Evolutionary conservation across 2,329 filamentous ascomycete species (phyloP).

Genomic region (Ophiostoma sp.): DNA sequence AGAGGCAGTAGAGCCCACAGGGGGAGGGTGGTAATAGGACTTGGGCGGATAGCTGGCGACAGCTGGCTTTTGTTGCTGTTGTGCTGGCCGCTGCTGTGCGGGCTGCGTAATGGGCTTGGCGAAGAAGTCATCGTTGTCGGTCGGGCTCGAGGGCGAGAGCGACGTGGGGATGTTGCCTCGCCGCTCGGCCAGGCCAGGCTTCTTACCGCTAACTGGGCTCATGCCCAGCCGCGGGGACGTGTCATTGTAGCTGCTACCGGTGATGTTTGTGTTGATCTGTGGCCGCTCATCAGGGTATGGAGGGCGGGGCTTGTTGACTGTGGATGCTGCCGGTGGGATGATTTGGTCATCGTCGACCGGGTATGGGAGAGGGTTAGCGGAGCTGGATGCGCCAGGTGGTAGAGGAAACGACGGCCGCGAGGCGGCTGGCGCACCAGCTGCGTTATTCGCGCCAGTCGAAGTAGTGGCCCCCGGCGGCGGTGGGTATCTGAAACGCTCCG

Average conservation of each 20-base stretch:
- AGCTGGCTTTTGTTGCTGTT: constrained; percentile 38
- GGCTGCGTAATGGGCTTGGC: constrained; percentile 59
- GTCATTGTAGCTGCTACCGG: constrained; percentile 49
- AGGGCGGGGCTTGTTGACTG: constrained; percentile 36
- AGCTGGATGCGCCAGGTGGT: constrained; percentile 69
- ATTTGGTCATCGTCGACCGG: constrained; percentile 66
- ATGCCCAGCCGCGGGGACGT: constrained; percentile 56
- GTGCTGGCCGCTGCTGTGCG: constrained; percentile 35
- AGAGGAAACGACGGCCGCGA: constrained; percentile 63
- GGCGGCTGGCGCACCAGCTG: constrained; percentile 44
- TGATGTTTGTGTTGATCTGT: constrained; percentile 38
- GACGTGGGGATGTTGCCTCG: constrained; percentile 80
- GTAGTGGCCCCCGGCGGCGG: constrained; percentile 42
- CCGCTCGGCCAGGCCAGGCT: constrained; percentile 72
- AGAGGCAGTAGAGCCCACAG: constrained; percentile 39
- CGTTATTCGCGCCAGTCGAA: constrained; percentile 29
- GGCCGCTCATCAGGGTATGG: constrained; percentile 48
- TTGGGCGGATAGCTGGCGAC: constrained; percentile 54
- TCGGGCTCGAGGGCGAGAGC: constrained; percentile 74
- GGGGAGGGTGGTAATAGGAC: constrained; percentile 61
- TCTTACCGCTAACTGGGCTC: constrained; percentile 54
- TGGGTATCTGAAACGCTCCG: constrained; percentile 39
- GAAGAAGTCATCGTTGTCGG: constrained; percentile 77
- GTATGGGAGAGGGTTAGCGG: constrained; percentile 67
- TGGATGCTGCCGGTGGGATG: constrained; percentile 42